A percentile compares a stretch with the other conserved stretches of the same genome.
Evolutionary conservation across 805 yeast genomes (phyloP).

Genomic region (Dipodascopsis uninucleata): DNA sequence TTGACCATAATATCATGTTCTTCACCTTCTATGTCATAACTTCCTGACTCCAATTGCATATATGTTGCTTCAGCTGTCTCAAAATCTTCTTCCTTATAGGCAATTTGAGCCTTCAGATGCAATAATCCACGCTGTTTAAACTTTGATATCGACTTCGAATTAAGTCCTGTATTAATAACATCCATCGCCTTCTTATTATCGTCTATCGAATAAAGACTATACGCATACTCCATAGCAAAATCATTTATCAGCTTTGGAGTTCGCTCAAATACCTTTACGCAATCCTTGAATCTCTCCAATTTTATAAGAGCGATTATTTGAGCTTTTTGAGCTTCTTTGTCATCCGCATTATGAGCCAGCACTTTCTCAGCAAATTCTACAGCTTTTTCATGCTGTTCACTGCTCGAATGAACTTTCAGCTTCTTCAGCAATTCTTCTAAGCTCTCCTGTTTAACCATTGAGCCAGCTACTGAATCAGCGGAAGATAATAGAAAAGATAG

Average conservation of each 20-base stretch:
- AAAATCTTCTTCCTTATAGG: conserved; percentile 47
- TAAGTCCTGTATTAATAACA: conserved; percentile 16
- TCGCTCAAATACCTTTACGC: conserved; percentile 43
- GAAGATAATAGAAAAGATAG: too few relatives aligned
- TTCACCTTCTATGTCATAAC: conserved; percentile 40
- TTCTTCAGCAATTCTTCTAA: conserved; percentile 37
- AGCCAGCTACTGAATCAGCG: too few relatives aligned
- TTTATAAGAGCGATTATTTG: conserved; percentile 59
- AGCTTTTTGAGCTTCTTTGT: conserved; percentile 36
- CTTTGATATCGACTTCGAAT: too few relatives aligned
- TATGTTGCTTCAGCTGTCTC: conserved; percentile 46
- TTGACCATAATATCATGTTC: conserved; percentile 55
- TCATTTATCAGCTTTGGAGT: conserved; percentile 8
- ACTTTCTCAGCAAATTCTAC: conserved; percentile 35
- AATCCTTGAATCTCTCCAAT: conserved; percentile 52
- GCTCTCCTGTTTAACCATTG: too few relatives aligned
- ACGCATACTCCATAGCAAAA: conserved; percentile 48
- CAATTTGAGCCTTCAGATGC: conserved; percentile 53
- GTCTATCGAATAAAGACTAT: conserved; percentile 58
- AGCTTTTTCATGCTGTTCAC: conserved; percentile 39
- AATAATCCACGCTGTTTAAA: too few relatives aligned
- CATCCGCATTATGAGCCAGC: conserved; percentile 34
- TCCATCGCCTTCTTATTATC: conserved; percentile 36
- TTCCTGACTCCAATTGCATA: conserved; percentile 14
- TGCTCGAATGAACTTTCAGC: conserved; percentile 38